Evolutionary conservation across 208 protist species (phyloP).

Genomic region (Leishmania lainsoni): DNA sequence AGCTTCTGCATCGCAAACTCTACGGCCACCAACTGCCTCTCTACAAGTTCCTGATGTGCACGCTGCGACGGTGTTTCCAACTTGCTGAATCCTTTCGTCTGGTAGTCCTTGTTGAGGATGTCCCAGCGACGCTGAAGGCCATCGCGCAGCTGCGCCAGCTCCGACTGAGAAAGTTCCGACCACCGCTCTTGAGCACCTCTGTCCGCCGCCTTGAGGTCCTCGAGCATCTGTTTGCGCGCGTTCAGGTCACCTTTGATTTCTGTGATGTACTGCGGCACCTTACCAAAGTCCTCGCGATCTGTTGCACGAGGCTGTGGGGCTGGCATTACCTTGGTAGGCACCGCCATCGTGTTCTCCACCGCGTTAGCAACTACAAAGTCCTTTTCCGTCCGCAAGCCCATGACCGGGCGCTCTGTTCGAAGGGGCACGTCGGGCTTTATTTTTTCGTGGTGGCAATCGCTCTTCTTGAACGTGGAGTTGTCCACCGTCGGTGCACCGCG

Average conservation of each 20-base stretch:
- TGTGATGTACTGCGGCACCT: constrained; percentile 90
- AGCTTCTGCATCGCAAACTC: constrained; percentile 92
- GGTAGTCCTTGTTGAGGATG: constrained; percentile 90
- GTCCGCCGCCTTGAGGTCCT: constrained; percentile 16
- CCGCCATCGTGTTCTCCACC: constrained; percentile 91
- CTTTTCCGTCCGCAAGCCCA: constrained; percentile 94
- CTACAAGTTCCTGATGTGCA: constrained; percentile 73
- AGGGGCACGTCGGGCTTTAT: constrained; percentile 71
- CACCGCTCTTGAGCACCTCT: constrained; percentile 67
- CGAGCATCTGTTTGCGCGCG: constrained; percentile 30
- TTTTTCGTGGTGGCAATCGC: constrained; percentile 54
- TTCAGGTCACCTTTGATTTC: constrained; percentile 91
- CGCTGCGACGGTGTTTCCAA: constrained; percentile 91
- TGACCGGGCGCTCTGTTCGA: constrained; percentile 88
- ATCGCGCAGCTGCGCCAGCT: constrained; percentile 79
- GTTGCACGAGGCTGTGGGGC: constrained; percentile 49
- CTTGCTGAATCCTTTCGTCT: constrained; percentile 92
- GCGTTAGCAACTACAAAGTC: constrained; percentile 95
- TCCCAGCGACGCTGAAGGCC: constrained; percentile 93
- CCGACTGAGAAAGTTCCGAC: constrained; percentile 74
- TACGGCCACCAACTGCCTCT: constrained; percentile 81
- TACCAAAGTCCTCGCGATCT: constrained; percentile 84
- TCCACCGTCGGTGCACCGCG: constrained; percentile 78
- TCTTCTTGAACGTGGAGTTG: constrained; percentile 75
- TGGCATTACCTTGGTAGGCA: constrained; percentile 74